A percentile compares a stretch with the other conserved stretches of the same genome.
Conservation (phyloP, 192 early-diverging fungal species). For the Coemansia sp. region DNA sequence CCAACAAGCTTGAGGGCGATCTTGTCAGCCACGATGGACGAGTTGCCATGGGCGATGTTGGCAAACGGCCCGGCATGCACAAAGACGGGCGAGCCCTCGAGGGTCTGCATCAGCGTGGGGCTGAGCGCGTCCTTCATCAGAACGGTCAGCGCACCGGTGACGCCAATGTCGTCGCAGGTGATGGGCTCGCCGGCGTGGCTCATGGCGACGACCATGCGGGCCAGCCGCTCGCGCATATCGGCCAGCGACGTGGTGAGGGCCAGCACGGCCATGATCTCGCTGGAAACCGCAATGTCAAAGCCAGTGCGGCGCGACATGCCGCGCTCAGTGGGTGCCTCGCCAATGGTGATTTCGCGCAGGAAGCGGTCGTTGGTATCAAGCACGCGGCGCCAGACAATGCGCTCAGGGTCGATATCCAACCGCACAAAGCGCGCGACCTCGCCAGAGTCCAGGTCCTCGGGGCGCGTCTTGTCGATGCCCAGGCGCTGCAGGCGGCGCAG, state of each 20-base stretch:
- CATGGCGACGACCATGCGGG: slow-evolving; percentile 92
- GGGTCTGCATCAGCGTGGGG: slow-evolving; percentile 98
- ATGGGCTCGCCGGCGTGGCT: slow-evolving; percentile 79
- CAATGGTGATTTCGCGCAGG: slow-evolving; percentile 88
- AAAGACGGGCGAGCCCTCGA: slow-evolving; percentile 99
- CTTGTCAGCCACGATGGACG: slow-evolving; percentile 91
- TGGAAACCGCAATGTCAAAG: slow-evolving; percentile 98
- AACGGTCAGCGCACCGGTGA: slow-evolving; percentile 93
- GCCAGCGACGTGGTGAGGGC: slow-evolving; percentile 85
- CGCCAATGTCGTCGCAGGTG: slow-evolving; percentile 94
- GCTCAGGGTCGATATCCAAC: slow-evolving; percentile 92
- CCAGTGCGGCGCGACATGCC: slow-evolving; percentile 87
- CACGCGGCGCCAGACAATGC: slow-evolving; percentile 96
- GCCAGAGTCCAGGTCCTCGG: slow-evolving; percentile 76
- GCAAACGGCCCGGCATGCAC: slow-evolving; percentile 99
- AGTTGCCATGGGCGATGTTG: slow-evolving; percentile 99
- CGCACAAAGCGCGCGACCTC: slow-evolving; percentile 81
- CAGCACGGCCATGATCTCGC: slow-evolving; percentile 97
- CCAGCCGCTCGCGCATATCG: slow-evolving; percentile 93
- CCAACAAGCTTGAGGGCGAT: slow-evolving; percentile 95
- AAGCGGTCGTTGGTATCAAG: slow-evolving; percentile 97
- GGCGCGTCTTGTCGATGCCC: slow-evolving; percentile 79
- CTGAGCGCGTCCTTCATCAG: slow-evolving; percentile 99
- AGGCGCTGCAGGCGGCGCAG: slow-evolving; percentile 71
- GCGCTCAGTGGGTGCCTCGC: slow-evolving; percentile 84